phyloP scores from a whole-genome alignment of 768 basidiomycete species.

The Dacryopinax spathularia region DNA sequence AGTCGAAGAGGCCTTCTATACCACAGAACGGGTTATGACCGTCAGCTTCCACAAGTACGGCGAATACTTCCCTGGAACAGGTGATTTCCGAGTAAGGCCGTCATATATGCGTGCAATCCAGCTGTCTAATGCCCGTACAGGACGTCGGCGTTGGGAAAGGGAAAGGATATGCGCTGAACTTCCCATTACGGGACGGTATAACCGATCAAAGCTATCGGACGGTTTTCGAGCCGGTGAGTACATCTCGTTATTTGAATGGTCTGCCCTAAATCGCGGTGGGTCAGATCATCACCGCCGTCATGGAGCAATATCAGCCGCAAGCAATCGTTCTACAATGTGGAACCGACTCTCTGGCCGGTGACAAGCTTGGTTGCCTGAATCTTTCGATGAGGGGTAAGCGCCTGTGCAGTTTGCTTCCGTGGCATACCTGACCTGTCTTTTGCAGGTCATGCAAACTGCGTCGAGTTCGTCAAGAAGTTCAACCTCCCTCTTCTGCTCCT shows the following conservation, averaged over 20 bases:
- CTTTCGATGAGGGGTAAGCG: constrained; percentile 77
- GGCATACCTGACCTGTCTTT: background rate
- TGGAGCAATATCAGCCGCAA: constrained; percentile 87
- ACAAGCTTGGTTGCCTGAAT: constrained; percentile 91
- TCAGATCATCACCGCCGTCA: constrained; percentile 82
- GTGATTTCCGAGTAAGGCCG: constrained; percentile 67
- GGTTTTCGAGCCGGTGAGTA: constrained; percentile 83
- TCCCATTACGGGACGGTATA: constrained; percentile 88
- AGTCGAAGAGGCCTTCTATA: constrained; percentile 98
- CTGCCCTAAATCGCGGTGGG: constrained; percentile 1
- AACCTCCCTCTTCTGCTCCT: constrained; percentile 85
- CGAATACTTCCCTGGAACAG: constrained; percentile 97
- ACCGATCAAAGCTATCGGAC: constrained; percentile 89
- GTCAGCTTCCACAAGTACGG: constrained; percentile 98
- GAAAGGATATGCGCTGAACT: constrained; percentile 86
- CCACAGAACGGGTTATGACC: constrained; percentile 97
- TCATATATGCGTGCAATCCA: background rate
- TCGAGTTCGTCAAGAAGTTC: constrained; percentile 92
- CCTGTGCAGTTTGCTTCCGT: background rate
- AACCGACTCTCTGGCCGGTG: constrained; percentile 90
- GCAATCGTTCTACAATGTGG: constrained; percentile 96
- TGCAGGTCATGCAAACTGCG: constrained; percentile 89
- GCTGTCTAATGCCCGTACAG: constrained; percentile 26
- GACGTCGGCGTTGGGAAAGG: constrained; percentile 90
- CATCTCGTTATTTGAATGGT: background rate